Evolutionary conservation across 2,329 filamentous ascomycete genomes (phyloP).

Genomic region (Coniochaeta pulveracea): DNA sequence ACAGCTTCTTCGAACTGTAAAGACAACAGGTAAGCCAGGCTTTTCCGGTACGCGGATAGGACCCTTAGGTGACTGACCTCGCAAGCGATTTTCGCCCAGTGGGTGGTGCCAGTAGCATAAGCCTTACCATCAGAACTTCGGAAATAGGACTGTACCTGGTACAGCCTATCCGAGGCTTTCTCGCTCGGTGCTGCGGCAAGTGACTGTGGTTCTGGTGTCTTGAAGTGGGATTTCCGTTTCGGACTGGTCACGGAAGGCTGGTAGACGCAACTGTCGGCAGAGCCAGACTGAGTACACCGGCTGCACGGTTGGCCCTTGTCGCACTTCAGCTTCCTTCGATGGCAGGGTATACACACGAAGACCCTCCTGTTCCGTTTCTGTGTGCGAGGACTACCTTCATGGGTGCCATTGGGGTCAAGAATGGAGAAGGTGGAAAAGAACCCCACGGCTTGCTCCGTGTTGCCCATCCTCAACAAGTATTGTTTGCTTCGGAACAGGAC

Average conservation of each 20-base stretch:
- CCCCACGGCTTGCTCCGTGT: conserved; percentile 10
- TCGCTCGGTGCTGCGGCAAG: neutral
- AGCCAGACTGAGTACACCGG: conserved; percentile 13
- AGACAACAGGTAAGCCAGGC: neutral
- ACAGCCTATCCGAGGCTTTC: too few relatives aligned
- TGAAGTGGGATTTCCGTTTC: neutral
- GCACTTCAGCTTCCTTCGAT: conserved; percentile 16
- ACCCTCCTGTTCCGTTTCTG: conserved; percentile 17
- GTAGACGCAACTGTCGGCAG: conserved; percentile 14
- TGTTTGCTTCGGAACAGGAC: too few relatives aligned
- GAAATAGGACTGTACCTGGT: too few relatives aligned
- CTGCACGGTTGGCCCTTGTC: conserved; percentile 16
- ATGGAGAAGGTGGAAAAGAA: conserved; percentile 18
- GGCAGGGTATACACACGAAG: conserved; percentile 18
- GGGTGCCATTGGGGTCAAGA: conserved; percentile 12
- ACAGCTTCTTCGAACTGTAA: conserved; percentile 14
- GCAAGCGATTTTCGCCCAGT: conserved; percentile 10
- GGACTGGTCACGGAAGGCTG: conserved; percentile 7
- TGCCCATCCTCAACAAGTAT: neutral
- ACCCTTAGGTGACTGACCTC: conserved; percentile 8
- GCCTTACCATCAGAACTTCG: conserved; percentile 5
- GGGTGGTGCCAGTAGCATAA: conserved; percentile 7
- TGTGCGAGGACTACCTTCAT: conserved; percentile 9
- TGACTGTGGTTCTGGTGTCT: conserved; percentile 2
- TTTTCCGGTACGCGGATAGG: neutral